Evolutionary conservation across 1,284 basidiomycete species (phyloP).

Genomic region (Puccinia coronata): DNA sequence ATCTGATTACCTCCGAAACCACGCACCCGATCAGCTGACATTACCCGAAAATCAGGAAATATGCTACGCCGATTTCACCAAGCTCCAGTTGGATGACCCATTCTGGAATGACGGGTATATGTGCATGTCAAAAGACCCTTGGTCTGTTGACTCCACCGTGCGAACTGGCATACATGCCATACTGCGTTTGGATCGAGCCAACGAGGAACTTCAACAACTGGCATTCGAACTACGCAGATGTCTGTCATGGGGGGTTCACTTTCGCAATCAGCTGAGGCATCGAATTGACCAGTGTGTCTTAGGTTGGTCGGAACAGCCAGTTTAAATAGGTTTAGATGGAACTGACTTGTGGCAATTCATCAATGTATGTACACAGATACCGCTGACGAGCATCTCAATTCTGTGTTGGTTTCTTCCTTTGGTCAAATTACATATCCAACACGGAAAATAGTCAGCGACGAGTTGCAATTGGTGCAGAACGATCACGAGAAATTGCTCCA

Average conservation of each 20-base stretch:
- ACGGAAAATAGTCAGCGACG: background rate
- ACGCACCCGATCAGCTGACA: background rate
- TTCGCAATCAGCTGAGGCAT: background rate
- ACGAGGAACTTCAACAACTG: background rate
- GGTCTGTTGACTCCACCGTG: conserved; percentile 6
- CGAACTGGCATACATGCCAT: conserved; percentile 10
- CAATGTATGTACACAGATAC: background rate
- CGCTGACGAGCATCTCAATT: background rate
- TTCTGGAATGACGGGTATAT: no score
- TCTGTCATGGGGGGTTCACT: background rate
- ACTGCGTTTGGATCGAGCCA: background rate
- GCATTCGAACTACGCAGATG: background rate
- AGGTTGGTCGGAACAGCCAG: background rate
- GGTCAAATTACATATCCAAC: background rate
- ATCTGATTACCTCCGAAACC: background rate
- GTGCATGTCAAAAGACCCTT: background rate
- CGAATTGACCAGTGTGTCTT: background rate
- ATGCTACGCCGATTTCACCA: background rate
- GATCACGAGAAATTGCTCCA: no score
- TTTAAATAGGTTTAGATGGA: background rate
- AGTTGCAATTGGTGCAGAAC: no score
- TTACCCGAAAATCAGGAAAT: background rate
- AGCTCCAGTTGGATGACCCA: no score
- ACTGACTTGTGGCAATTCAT: background rate
- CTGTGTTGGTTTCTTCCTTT: background rate